Conservation (phyloP, 192 early-diverging fungal species). For the Coemansia sp. region DNA sequence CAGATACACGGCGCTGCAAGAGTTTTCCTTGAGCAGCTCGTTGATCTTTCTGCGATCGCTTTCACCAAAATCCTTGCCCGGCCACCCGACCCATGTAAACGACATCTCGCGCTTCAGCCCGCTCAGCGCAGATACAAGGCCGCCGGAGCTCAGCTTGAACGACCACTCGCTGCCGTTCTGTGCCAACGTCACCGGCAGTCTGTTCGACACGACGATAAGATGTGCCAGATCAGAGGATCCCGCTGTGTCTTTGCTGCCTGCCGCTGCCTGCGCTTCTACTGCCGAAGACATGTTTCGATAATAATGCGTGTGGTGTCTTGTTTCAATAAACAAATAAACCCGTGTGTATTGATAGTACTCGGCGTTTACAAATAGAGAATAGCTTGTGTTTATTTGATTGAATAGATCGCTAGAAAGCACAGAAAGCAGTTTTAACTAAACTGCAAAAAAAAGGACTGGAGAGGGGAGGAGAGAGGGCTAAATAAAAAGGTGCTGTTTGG, state of each 20-base stretch:
- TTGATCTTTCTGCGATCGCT: constrained; percentile 72
- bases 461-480: neutral
- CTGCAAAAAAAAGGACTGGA: neutral
- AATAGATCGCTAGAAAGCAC: no score
- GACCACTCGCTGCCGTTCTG: constrained; percentile 54
- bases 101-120: constrained; percentile 93
- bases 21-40: constrained; percentile 72
- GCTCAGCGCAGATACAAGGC: constrained; percentile 90
- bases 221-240: constrained; percentile 45
- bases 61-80: constrained; percentile 80
- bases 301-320: neutral
- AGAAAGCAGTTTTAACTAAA: no score
- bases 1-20: constrained; percentile 92
- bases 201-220: constrained; percentile 92
- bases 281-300: neutral
- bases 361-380: no score
- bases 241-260: constrained; percentile 5
- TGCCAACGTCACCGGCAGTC: constrained; percentile 85
- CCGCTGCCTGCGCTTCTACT: neutral
- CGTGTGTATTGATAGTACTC: no score
- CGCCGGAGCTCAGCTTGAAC: constrained; percentile 89
- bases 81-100: constrained; percentile 99
- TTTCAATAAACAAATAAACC: no score
- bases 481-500: neutral
- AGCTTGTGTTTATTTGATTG: neutral